These are phyloP conservation scores for Coemansia sp. DNA, from an alignment of 192 early-diverging fungal genomes.

Conservation along the genomic window DNA sequence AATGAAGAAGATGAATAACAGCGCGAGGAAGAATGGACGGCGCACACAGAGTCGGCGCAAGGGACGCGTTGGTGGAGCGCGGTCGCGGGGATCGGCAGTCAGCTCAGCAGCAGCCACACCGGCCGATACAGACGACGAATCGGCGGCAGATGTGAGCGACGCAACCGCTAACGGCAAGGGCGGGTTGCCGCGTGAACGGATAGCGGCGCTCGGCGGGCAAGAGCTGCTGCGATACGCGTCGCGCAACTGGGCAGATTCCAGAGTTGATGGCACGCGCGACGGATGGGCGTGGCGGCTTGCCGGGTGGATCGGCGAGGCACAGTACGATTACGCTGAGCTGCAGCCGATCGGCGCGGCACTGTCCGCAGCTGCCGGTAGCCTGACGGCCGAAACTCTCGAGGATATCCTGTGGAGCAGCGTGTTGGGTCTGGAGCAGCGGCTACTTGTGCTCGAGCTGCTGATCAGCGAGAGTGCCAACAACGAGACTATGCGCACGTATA, in stretches of 20 bases:
- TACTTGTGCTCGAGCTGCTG: constrained; percentile 68
- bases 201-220: constrained; percentile 12
- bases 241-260: constrained; percentile 26
- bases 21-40: neutral
- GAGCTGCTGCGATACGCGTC: constrained; percentile 35
- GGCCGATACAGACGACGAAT: neutral
- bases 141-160: neutral
- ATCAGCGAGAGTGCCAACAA: constrained; percentile 63
- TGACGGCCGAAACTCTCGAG: constrained; percentile 1
- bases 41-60: neutral
- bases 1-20: neutral
- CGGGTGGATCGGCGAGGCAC: constrained; percentile 49
- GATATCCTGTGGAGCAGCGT: constrained; percentile 11
- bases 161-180: too few relatives aligned
- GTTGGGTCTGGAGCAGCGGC: constrained; percentile 48
- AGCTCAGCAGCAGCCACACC: constrained; percentile 24
- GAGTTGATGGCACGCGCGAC: constrained; percentile 7
- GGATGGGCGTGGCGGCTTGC: constrained; percentile 34
- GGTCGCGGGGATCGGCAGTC: neutral
- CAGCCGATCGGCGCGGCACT: constrained; percentile 40
- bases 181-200: too few relatives aligned
- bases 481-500: constrained; percentile 63
- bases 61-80: neutral
- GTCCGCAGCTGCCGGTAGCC: constrained; percentile 19
- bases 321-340: constrained; percentile 36